Conservation (phyloP, 2,329 filamentous ascomycete species). For the Immersiporthe knoxdaviesiana region DNA sequence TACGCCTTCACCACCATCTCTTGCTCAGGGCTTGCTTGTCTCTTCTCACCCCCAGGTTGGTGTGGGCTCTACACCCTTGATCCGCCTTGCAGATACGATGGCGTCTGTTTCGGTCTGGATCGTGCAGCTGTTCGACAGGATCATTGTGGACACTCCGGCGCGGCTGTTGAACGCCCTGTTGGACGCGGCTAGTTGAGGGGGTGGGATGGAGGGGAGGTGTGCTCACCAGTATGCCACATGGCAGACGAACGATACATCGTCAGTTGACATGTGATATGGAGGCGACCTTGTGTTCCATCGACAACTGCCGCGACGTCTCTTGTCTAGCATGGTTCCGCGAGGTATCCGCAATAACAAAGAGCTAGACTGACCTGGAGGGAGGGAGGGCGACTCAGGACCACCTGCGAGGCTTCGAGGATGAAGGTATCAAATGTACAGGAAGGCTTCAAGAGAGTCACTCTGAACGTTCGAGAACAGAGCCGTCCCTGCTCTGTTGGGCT, state of each 20-base stretch:
- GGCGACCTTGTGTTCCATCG: too few relatives aligned
- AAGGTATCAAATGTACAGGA: not conserved
- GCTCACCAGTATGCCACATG: not conserved
- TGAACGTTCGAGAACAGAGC: not conserved
- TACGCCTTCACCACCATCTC: too few relatives aligned
- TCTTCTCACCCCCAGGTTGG: not conserved
- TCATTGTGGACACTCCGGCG: not conserved
- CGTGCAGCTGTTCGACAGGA: not conserved
- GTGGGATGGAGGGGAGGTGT: not conserved
- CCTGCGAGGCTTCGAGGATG: not conserved
- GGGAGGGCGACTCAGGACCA: not conserved
- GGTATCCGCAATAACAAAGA: not conserved
- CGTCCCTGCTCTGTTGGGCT: not conserved
- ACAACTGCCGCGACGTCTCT: not conserved
- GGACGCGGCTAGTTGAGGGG: not conserved
- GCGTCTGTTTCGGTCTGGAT: not conserved
- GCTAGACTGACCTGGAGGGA: not conserved
- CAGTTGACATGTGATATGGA: not conserved
- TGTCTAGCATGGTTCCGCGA: not conserved
- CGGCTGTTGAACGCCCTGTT: slow-evolving; percentile 2
- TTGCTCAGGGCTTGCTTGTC: not conserved
- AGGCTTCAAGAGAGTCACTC: not conserved
- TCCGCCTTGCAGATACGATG: not conserved
- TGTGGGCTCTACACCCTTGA: not conserved
- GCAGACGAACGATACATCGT: not conserved